Evolutionary conservation across 2,329 filamentous ascomycete species (phyloP), one percentile per base, ranked within the genome.

Genomic region (Monosporascus ibericus): DNA sequence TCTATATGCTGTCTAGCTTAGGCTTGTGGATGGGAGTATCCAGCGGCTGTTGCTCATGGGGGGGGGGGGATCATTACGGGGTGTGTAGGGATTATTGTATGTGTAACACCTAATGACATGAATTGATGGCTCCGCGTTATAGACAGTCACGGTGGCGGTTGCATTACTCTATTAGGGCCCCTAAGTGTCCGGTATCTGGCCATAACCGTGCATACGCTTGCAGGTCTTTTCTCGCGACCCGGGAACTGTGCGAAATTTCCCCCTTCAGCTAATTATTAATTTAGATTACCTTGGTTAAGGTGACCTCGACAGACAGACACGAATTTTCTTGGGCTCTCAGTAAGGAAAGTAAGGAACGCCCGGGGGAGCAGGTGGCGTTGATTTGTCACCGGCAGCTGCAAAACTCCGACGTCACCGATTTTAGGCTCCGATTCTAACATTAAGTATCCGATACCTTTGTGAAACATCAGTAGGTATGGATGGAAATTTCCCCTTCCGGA

Each of bases 331-430:
- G 27, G 27, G 9, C 3, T 2, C 27, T 30, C 27, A 11, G 27
- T 30, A 11, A 30, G 9, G 9, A 5, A 25, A 5, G 3, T 24
- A 27, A 27, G 8, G 8, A 27, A 27, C 2, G 27, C 6, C 18
- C 11, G n/a, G n/a, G 17, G 40, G 17, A 9, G n/a, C 11, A 22
- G 9, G 15, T 44, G 42, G 42, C 42, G 42, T 44, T 27, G 17
- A 44, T 27, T 44, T 27, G 24, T 27, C 24, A 44, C 9, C 47
- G 38, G 50, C 8, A 34, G 15, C 34, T 51, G 52, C 44, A 44
- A 44, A 61, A 39, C 50, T 55, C 58, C 60, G 63, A 66, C 63
- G 61, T 65, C 63, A 65, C 60, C 56, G 52, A 51, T 40, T 40
- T 30, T 44, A 44, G 42, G 42, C 38, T 50, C 22, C 50, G 34